phyloP scores from a whole-genome alignment of 345 rosid genomes.

The Camelina neglecta region DNA sequence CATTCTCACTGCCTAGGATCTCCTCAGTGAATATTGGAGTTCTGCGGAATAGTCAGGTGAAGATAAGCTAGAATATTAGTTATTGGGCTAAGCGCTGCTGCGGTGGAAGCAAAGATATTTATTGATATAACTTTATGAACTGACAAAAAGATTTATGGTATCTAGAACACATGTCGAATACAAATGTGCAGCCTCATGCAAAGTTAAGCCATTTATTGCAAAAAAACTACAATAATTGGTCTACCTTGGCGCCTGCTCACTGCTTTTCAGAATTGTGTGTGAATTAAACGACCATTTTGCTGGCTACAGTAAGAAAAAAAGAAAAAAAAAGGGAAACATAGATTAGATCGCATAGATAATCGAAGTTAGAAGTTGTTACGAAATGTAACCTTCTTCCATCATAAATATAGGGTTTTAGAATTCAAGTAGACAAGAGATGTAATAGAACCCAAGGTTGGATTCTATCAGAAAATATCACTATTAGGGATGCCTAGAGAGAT shows the following conservation, averaged over 20 bases:
- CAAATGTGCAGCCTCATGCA: not conserved
- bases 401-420: constrained; percentile 13
- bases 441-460: not conserved
- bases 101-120: not conserved
- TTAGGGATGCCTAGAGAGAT: not conserved
- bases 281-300: constrained; percentile 90
- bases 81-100: not conserved
- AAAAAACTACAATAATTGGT: not conserved
- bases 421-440: constrained; percentile 15
- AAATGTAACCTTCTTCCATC: constrained; percentile 9
- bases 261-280: constrained; percentile 74
- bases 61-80: not conserved
- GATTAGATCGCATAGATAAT: not conserved
- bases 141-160: not conserved
- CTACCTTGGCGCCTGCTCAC: constrained; percentile 91
- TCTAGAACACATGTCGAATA: not conserved
- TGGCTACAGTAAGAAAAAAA: constrained; percentile 59
- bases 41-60: constrained; percentile 46
- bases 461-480: not conserved
- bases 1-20: constrained; percentile 58
- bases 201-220: not conserved
- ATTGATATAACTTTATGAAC: not conserved
- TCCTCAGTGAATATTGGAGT: constrained; percentile 81
- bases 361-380: constrained; percentile 2
- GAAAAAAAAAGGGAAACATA: not conserved